Conservation (phyloP, 306 rosid species). For the Gleditsia sinensis region DNA sequence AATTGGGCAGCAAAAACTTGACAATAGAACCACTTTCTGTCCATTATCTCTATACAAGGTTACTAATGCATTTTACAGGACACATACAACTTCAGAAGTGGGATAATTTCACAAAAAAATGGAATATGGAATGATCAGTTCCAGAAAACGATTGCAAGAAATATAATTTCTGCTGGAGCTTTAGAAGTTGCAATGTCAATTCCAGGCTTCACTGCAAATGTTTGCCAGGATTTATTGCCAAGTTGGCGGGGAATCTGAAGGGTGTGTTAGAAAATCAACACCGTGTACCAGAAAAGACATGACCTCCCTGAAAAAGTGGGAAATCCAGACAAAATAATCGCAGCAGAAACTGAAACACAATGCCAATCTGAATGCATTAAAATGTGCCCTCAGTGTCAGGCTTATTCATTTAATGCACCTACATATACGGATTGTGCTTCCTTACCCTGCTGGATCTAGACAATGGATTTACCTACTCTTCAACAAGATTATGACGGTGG, state of each 20-base stretch:
- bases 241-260: neutral
- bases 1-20: too few species aligned
- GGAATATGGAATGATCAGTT: neutral
- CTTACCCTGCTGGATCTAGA: slow-evolving; percentile 34
- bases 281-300: neutral
- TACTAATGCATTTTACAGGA: slow-evolving; percentile 32
- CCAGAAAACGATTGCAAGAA: slow-evolving; percentile 26
- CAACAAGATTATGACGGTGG: neutral
- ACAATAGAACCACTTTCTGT: too few species aligned
- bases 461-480: neutral
- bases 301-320: slow-evolving; percentile 24
- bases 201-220: slow-evolving; percentile 36
- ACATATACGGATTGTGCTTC: neutral
- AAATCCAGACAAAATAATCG: rapidly evolving
- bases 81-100: neutral
- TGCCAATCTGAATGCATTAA: slow-evolving; percentile 32
- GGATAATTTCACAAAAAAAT: neutral
- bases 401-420: slow-evolving; percentile 38
- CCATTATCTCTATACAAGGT: neutral
- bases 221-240: slow-evolving; percentile 45
- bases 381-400: slow-evolving; percentile 16
- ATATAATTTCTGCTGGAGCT: slow-evolving; percentile 39
- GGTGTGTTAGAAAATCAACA: slow-evolving; percentile 24
- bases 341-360: neutral
- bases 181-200: slow-evolving; percentile 26